Percentiles rank a stretch among this genome's conserved stretches.
Evolutionary conservation across 2,329 filamentous ascomycete species (phyloP).

Genomic region (Scedosporium boydii): DNA sequence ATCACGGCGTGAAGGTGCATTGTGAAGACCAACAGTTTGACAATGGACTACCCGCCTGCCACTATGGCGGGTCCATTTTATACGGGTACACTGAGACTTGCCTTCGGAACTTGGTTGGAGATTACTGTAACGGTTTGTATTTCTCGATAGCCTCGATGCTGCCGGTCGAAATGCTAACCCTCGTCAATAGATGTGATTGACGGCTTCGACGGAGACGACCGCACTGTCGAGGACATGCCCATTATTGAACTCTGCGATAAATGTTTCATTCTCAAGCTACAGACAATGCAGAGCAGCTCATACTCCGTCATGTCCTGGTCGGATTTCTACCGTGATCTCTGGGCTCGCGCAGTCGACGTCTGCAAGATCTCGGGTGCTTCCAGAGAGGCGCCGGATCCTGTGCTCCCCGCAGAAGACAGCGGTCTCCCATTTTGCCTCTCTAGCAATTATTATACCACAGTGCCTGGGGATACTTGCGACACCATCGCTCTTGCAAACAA

Average conservation of each 20-base stretch:
- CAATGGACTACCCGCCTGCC: background rate
- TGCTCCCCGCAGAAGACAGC: background rate
- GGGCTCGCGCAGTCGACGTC: background rate
- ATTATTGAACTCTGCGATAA: background rate
- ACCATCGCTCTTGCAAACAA: background rate
- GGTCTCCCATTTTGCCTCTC: background rate
- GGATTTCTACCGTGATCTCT: background rate
- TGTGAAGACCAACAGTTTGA: background rate
- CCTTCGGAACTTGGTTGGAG: background rate
- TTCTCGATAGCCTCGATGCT: background rate
- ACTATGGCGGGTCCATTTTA: background rate
- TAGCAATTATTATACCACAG: background rate
- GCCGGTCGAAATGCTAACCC: background rate
- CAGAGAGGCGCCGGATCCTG: background rate
- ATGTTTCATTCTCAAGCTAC: background rate
- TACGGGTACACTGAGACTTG: background rate
- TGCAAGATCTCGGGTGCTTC: background rate
- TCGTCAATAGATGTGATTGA: background rate
- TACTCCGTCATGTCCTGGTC: background rate
- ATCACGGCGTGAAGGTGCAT: background rate
- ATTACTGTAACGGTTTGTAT: background rate
- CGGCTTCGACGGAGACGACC: background rate
- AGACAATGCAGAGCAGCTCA: background rate
- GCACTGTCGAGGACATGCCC: background rate
- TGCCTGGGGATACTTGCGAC: background rate